phyloP scores from a whole-genome alignment of 345 rosid species.

The Chamaenerion angustifolium region DNA sequence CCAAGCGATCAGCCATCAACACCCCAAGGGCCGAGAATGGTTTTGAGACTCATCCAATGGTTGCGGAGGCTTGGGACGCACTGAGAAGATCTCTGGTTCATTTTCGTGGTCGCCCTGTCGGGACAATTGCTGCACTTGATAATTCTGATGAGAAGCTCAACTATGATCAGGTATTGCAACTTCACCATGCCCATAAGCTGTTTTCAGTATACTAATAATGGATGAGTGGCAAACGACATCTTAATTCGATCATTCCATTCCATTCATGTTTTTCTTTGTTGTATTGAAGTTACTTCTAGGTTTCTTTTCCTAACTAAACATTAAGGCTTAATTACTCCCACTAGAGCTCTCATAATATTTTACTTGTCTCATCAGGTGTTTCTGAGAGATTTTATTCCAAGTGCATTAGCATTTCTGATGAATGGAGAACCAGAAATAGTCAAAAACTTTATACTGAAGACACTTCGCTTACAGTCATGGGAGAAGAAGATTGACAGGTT shows the following conservation, averaged over 20 bases:
- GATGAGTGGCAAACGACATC: too few relatives aligned
- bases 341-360: too few relatives aligned
- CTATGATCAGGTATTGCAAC: conserved; percentile 7
- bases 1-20: not conserved
- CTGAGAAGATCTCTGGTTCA: not conserved
- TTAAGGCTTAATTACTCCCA: not conserved
- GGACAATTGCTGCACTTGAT: conserved; percentile 6
- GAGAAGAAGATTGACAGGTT: conserved; percentile 27
- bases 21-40: not conserved
- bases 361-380: conserved; percentile 13
- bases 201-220: too few relatives aligned
- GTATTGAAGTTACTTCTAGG: not conserved
- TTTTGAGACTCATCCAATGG: conserved; percentile 6
- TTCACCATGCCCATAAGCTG: too few relatives aligned
- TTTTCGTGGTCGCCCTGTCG: conserved; percentile 4
- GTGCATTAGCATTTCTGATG: conserved; percentile 32
- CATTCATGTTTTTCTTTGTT: not conserved
- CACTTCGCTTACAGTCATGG: conserved; percentile 26
- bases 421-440: conserved; percentile 33
- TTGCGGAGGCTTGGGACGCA: conserved; percentile 5
- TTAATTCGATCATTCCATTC: too few relatives aligned
- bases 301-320: not conserved
- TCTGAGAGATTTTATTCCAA: conserved; percentile 30
- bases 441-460: conserved; percentile 28
- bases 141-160: conserved; percentile 4